phyloP scores from a whole-genome alignment of 495 filamentous ascomycete species.

The Podospora pseudoanserina region DNA sequence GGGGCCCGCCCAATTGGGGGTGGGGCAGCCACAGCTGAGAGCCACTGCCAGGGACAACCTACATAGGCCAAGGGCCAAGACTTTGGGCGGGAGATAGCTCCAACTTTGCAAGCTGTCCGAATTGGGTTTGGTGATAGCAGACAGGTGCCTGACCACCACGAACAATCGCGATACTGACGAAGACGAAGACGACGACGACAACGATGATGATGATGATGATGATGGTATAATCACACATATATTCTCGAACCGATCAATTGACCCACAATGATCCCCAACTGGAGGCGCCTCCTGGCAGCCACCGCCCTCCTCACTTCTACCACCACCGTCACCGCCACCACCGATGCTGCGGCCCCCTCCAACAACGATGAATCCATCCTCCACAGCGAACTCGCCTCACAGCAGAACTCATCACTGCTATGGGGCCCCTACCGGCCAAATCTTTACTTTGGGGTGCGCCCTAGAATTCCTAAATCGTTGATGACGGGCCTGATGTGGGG shows the following conservation, averaged over 20 bases:
- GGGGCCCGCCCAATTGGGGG: not conserved
- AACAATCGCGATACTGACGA: not conserved
- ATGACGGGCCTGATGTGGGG: constrained; percentile 86
- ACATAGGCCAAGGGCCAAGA: not conserved
- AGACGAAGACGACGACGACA: not conserved
- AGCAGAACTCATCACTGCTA: constrained; percentile 80
- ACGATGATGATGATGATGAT: not conserved
- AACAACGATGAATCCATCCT: constrained; percentile 40
- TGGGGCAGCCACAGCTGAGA: not conserved
- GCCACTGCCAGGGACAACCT: not conserved
- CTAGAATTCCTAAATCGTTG: constrained; percentile 81
- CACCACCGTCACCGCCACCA: constrained; percentile 9
- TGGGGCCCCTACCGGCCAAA: constrained; percentile 97
- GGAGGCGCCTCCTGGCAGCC: not conserved
- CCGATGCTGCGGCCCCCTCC: not conserved
- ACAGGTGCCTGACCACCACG: too few relatives aligned
- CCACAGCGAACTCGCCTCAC: constrained; percentile 49
- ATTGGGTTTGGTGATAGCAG: not conserved
- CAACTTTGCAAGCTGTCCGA: not conserved
- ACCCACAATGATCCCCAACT: not conserved
- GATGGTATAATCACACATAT: not conserved
- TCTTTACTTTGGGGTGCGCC: constrained; percentile 90
- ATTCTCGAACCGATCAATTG: not conserved
- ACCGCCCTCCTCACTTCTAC: not conserved
- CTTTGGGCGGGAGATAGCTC: not conserved